A percentile compares a stretch with the other conserved stretches of the same genome.
These are phyloP conservation scores for Trichomonascus vanleenenianus DNA, from an alignment of 805 yeast genomes.

Conservation along the genomic window DNA sequence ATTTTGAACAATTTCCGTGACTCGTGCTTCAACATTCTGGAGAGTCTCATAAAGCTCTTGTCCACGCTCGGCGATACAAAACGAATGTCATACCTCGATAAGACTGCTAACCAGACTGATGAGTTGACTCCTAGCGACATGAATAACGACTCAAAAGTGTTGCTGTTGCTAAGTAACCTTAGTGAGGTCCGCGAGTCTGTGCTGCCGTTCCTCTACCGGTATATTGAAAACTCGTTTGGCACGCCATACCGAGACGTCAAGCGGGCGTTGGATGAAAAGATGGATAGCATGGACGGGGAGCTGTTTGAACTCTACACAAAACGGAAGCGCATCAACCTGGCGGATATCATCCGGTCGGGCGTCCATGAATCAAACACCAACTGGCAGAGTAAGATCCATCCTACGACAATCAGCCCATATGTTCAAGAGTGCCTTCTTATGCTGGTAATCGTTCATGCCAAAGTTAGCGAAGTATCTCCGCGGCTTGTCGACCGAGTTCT, in stretches of 20 bases:
- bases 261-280: conserved; percentile 36
- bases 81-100: conserved; percentile 5
- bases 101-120: conserved; percentile 24
- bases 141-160: conserved; percentile 42
- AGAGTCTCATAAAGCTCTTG: conserved; percentile 24
- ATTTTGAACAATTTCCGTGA: conserved; percentile 31
- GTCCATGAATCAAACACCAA: conserved; percentile 30
- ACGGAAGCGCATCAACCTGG: conserved; percentile 37
- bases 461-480: conserved; percentile 41
- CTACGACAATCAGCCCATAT: conserved; percentile 31
- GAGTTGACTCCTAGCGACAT: conserved; percentile 36
- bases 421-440: conserved; percentile 43
- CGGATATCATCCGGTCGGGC: conserved; percentile 35
- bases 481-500: conserved; percentile 39
- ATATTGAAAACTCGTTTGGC: conserved; percentile 45
- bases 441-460: conserved; percentile 45
- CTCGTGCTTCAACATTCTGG: conserved; percentile 29
- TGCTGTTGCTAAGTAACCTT: conserved; percentile 48
- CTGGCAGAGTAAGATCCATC: conserved; percentile 33
- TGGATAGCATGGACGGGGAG: conserved; percentile 43
- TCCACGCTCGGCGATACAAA: conserved; percentile 13
- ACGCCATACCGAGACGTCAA: conserved; percentile 37
- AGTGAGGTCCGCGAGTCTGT: conserved; percentile 38
- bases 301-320: conserved; percentile 48
- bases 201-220: conserved; percentile 41